Percentiles rank a stretch among this genome's conserved stretches.
Evolutionary conservation across 495 filamentous ascomycete species (phyloP).

Genomic region (Aspergillus bertholletiae): DNA sequence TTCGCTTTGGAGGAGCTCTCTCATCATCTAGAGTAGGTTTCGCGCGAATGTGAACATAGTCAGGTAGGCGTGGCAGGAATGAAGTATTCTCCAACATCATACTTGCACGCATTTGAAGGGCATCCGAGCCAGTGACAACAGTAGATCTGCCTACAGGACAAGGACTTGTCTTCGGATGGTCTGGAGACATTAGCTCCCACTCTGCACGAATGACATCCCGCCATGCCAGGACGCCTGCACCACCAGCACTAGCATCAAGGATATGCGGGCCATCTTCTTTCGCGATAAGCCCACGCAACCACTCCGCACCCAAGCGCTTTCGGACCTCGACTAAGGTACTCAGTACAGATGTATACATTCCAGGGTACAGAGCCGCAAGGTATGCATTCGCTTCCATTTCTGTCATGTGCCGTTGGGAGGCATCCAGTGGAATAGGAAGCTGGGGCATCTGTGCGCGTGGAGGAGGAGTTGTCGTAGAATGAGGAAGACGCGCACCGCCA

Average conservation of each 20-base stretch:
- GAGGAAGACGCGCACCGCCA: constrained; percentile 70
- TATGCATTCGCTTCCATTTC: constrained; percentile 88
- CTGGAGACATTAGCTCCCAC: constrained; percentile 60
- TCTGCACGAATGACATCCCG: constrained; percentile 76
- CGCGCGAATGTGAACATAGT: constrained; percentile 66
- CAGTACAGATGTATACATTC: constrained; percentile 69
- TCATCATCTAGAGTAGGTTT: constrained; percentile 43
- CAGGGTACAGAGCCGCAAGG: constrained; percentile 74
- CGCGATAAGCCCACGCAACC: constrained; percentile 66
- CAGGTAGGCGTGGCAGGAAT: constrained; percentile 89
- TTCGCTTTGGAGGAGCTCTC: constrained; percentile 53
- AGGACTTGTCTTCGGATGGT: constrained; percentile 32
- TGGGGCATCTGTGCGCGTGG: constrained; percentile 53
- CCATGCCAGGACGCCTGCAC: constrained; percentile 83
- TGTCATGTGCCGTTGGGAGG: constrained; percentile 67
- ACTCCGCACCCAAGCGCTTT: constrained; percentile 75
- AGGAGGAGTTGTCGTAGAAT: constrained; percentile 60
- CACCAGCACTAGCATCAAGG: constrained; percentile 81
- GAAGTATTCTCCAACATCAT: constrained; percentile 80
- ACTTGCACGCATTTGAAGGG: constrained; percentile 72
- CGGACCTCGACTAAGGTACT: constrained; percentile 78
- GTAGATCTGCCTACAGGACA: constrained; percentile 57
- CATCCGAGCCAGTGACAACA: constrained; percentile 58
- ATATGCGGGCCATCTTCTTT: constrained; percentile 71
- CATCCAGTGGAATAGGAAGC: constrained; percentile 64